Conservation (phyloP, 768 basidiomycete species). For the Gloeopeniophorella convolvens region DNA sequence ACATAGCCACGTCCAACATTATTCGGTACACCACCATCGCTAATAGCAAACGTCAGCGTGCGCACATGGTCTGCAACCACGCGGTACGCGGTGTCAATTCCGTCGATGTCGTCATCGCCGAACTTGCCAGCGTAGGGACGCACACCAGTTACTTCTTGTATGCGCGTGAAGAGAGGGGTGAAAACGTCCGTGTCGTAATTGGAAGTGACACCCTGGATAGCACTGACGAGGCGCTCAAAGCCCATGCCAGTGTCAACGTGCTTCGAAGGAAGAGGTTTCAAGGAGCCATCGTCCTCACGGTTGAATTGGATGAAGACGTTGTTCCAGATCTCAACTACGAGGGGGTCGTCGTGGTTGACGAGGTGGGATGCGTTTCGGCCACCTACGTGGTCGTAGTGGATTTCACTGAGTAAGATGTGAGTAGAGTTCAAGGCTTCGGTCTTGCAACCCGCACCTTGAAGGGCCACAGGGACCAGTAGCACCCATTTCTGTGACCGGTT, state of each 20-base stretch:
- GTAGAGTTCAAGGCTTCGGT: background rate
- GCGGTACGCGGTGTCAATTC: constrained; percentile 95
- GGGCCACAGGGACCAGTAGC: constrained; percentile 97
- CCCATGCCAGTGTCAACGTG: constrained; percentile 99
- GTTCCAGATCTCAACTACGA: constrained; percentile 99
- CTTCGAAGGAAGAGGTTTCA: constrained; percentile 78
- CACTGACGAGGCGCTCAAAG: constrained; percentile 94
- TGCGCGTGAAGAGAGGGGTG: constrained; percentile 76
- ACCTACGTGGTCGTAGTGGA: constrained; percentile 97
- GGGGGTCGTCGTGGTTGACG: constrained; percentile 94
- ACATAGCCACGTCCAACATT: constrained; percentile 98
- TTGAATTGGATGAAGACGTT: constrained; percentile 99
- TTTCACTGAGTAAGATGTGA: constrained; percentile 51
- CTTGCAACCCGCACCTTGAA: constrained; percentile 55
- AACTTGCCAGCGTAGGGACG: constrained; percentile 86
- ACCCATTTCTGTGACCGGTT: constrained; percentile 78
- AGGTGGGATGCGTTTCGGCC: constrained; percentile 89
- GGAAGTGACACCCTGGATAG: constrained; percentile 83
- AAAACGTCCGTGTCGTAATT: constrained; percentile 99
- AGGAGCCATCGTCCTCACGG: constrained; percentile 80
- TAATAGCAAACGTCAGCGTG: constrained; percentile 91
- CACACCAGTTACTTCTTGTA: constrained; percentile 85
- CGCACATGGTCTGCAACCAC: constrained; percentile 96
- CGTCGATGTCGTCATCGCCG: constrained; percentile 90
- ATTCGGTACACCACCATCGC: constrained; percentile 94